These are phyloP conservation scores for Pseudocercospora macadamiae DNA, from an alignment of 2,329 filamentous ascomycete genomes.

Conservation along the genomic window DNA sequence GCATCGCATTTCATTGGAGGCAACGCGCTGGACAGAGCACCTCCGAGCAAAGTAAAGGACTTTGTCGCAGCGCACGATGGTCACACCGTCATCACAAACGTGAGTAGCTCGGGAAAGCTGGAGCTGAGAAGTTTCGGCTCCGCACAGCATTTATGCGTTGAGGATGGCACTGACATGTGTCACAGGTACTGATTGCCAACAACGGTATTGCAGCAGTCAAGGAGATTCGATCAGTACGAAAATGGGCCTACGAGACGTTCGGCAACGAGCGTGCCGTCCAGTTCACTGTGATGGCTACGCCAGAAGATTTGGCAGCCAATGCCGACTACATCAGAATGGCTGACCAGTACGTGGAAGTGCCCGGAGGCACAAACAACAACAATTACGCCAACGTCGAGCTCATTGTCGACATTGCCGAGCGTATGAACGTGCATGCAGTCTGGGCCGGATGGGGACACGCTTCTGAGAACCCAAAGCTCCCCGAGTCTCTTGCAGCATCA, in stretches of 20 bases:
- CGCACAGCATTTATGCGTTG: neutral
- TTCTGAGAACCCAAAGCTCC: slow-evolving; percentile 96
- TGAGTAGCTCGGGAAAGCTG: slow-evolving; percentile 54
- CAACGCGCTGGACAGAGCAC: slow-evolving; percentile 79
- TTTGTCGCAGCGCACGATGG: slow-evolving; percentile 88
- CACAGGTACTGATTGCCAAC: slow-evolving; percentile 94
- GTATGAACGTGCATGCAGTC: slow-evolving; percentile 96
- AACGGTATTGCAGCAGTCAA: slow-evolving; percentile 99
- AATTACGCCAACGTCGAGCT: slow-evolving; percentile 99
- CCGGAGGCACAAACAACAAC: slow-evolving; percentile 99
- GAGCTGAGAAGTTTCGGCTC: slow-evolving; percentile 5
- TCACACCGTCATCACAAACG: slow-evolving; percentile 97
- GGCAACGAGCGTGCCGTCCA: slow-evolving; percentile 97
- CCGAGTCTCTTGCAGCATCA: slow-evolving; percentile 92
- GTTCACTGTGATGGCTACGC: slow-evolving; percentile 99
- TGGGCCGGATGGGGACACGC: slow-evolving; percentile 99
- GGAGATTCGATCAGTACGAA: slow-evolving; percentile 97
- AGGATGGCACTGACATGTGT: slow-evolving; percentile 24
- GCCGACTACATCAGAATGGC: slow-evolving; percentile 99
- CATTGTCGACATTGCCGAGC: slow-evolving; percentile 97
- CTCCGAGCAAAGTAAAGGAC: slow-evolving; percentile 88
- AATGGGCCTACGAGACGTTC: slow-evolving; percentile 99
- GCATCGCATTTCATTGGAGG: slow-evolving; percentile 96
- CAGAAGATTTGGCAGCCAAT: slow-evolving; percentile 95
- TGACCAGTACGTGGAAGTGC: slow-evolving; percentile 98